Base-by-base conservation (phyloP, 1,284 basidiomycete genomes). In the Cutaneotrichosporon spelunceum region DNA sequence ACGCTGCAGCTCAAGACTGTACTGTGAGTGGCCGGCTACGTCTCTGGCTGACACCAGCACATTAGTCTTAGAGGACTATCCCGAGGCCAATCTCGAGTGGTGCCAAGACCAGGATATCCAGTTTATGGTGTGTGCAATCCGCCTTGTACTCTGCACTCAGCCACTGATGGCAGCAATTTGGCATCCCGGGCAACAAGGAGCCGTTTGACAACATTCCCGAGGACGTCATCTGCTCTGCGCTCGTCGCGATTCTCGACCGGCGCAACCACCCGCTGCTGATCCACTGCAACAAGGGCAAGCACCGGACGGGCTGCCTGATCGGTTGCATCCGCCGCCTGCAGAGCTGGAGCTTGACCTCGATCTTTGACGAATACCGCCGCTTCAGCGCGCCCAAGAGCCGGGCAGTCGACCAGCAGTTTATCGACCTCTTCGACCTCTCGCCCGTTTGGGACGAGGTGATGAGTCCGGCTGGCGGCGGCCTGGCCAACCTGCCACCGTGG, bases 231-330 rank as follows among this genome's bases (percentile, higher is more conserved):
- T 79, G 80, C 27, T 78, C 80, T 1, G 83, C 83, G 0, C 76
- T 84, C 26, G 74, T 78, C n/a, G 79, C 81, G 3, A 80, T 84
- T 23, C 70, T 84, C n/a, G 83, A 84, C 67, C 68, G 68, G 39
- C 73, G 82, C 4, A 84, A 84, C 66, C 82, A 83, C 62, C 83
- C 83, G 1, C 76, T 84, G 29, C 70, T 84, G 34, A 83, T 84
- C 21, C 83, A 84, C 67, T 84, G 83, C 74, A 84, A 84, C 74
- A 84, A 84, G 71, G 83, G 83, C 59, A 84, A 84, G 76, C 83
- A 84, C 63, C 79, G 83, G 1, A 84, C 83, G 1, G 83, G 83
- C 1, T 84, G 83, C 66, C 71, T 84, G 29, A 80, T 84, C 8
- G 83, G 83, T 4, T 84, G 83, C 66, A 74, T 84, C 10, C 73